phyloP scores from a whole-genome alignment of 108 stramenopile species.

The Fragilariopsis cylindrus region DNA sequence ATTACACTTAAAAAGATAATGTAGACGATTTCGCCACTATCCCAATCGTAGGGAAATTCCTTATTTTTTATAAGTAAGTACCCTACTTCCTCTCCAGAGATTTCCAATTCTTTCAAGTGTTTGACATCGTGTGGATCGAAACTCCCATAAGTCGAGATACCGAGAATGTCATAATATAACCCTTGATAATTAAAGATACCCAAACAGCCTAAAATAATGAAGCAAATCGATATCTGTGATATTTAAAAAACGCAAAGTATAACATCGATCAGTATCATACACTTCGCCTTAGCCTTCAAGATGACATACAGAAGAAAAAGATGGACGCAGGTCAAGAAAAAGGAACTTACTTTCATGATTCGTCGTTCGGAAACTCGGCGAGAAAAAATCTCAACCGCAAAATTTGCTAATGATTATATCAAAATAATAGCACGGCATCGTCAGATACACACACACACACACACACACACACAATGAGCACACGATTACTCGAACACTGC shows the following conservation, averaged over 20 bases:
- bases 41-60: slow-evolving; percentile 56
- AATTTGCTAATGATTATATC: slow-evolving; percentile 44
- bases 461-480: too few relatives aligned
- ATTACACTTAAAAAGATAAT: slow-evolving; percentile 49
- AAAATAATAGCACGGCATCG: too few relatives aligned
- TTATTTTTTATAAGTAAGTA: slow-evolving; percentile 10
- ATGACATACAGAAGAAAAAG: background rate
- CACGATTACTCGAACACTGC: too few relatives aligned
- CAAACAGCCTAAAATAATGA: slow-evolving; percentile 43
- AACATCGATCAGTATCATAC: background rate
- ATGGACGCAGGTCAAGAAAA: background rate
- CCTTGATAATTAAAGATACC: slow-evolving; percentile 54
- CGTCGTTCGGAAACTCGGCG: slow-evolving; percentile 47
- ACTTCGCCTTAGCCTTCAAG: background rate
- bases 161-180: slow-evolving; percentile 28
- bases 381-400: slow-evolving; percentile 65
- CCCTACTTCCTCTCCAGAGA: slow-evolving; percentile 15
- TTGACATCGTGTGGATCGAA: background rate
- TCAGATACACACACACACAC: too few relatives aligned
- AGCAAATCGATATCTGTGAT: slow-evolving; percentile 40
- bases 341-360: slow-evolving; percentile 46
- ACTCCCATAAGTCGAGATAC: slow-evolving; percentile 3
- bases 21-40: slow-evolving; percentile 47
- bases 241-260: slow-evolving; percentile 1
- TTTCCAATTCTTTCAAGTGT: slow-evolving; percentile 8